Evolutionary conservation across 176 grass and related monocot genomes (phyloP).

Genomic region (Carex myosuroides): DNA sequence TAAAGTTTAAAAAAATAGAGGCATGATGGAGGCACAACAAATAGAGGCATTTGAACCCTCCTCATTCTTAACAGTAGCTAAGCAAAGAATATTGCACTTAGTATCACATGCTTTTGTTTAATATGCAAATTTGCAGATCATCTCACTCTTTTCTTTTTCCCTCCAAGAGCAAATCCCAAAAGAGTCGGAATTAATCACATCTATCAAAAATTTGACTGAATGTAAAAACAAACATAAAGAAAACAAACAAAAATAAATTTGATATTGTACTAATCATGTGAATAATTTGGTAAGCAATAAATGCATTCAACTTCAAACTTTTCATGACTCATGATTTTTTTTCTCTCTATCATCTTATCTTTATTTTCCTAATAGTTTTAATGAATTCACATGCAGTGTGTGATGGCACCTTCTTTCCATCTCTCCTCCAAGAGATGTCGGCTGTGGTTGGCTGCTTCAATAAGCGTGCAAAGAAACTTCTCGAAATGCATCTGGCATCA

Average conservation of each 20-base stretch:
- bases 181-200: not conserved
- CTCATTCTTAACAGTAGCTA: not conserved
- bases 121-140: no score
- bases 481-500: constrained; percentile 63
- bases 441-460: constrained; percentile 84
- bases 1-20: no score
- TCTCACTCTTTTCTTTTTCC: not conserved
- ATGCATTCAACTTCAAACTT: not conserved
- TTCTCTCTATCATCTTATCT: not conserved
- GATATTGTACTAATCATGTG: not conserved
- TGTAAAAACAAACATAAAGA: not conserved
- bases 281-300: not conserved
- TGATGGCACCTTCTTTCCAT: constrained; percentile 82
- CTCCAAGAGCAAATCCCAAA: not conserved
- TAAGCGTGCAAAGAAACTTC: constrained; percentile 64
- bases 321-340: not conserved
- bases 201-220: not conserved
- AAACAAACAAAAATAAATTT: not conserved
- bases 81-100: not conserved
- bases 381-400: constrained; percentile 53
- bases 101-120: no score
- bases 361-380: constrained; percentile 1
- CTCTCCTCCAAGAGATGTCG: constrained; percentile 69
- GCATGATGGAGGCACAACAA: no score
- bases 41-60: no score